Evolutionary conservation across 352 stramenopile species (phyloP).

Genomic region (Phytophthora pluvialis): DNA sequence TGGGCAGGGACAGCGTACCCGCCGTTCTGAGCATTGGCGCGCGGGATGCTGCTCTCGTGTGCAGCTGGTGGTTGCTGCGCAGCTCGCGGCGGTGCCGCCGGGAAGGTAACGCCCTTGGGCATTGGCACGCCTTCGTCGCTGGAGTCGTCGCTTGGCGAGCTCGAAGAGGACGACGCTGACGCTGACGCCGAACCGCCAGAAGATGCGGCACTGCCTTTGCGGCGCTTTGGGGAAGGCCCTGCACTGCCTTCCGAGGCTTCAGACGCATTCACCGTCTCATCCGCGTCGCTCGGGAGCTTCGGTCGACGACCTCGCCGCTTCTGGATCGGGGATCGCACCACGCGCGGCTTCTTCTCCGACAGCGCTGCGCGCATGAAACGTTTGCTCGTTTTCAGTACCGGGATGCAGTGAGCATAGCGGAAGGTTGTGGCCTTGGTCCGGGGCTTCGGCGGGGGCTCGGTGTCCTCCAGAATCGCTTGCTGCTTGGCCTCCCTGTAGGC

Average conservation of each 20-base stretch:
- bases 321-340: slow-evolving; percentile 8
- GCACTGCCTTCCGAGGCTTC: slow-evolving; percentile 27
- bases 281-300: slow-evolving; percentile 3
- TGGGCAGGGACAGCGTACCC: slow-evolving; percentile 15
- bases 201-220: slow-evolving; percentile 22
- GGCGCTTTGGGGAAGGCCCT: slow-evolving; percentile 12
- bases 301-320: slow-evolving; percentile 24
- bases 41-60: not conserved
- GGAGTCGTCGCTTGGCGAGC: slow-evolving; percentile 19
- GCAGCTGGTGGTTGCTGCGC: not conserved
- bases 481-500: slow-evolving; percentile 32
- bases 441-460: slow-evolving; percentile 23
- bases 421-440: slow-evolving; percentile 30
- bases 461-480: slow-evolving; percentile 14
- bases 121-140: slow-evolving; percentile 22
- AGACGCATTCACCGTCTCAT: slow-evolving; percentile 15
- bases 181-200: slow-evolving; percentile 9
- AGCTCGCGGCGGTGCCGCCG: not conserved
- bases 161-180: slow-evolving; percentile 27
- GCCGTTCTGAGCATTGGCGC: slow-evolving; percentile 12
- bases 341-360: slow-evolving; percentile 30
- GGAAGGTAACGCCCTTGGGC: slow-evolving; percentile 12
- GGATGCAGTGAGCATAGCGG: slow-evolving; percentile 36
- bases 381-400: slow-evolving; percentile 31
- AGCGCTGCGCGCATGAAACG: slow-evolving; percentile 41